A percentile compares a stretch with the other conserved stretches of the same genome.
Conservation (phyloP, 768 basidiomycete genomes). For the Amanita rimosa region DNA sequence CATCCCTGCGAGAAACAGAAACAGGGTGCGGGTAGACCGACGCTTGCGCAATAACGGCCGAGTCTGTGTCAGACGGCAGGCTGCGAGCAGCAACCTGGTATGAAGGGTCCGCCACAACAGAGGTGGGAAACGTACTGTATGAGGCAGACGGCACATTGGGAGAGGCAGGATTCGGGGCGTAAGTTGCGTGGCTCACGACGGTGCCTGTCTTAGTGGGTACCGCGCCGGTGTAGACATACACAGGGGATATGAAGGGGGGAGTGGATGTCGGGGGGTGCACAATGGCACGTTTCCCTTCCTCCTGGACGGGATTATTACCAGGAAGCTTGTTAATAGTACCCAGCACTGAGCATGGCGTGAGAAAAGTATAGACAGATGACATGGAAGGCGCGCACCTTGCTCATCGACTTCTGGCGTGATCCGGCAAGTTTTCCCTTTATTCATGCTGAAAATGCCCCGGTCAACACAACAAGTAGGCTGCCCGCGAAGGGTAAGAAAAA, state of each 20-base stretch:
- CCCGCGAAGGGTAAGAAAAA: neutral
- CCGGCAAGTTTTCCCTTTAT: conserved; percentile 27
- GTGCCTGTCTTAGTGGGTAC: conserved; percentile 25
- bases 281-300: conserved; percentile 21
- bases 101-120: neutral
- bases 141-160: neutral
- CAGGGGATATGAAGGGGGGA: conserved; percentile 29
- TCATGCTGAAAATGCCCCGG: conserved; percentile 32
- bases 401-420: conserved; percentile 39
- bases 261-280: conserved; percentile 21
- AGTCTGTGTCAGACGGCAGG: neutral
- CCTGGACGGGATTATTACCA: conserved; percentile 42
- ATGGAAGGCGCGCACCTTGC: conserved; percentile 20
- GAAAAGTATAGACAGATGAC: conserved; percentile 3
- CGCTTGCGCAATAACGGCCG: neutral
- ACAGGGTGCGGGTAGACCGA: neutral
- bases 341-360: conserved; percentile 20
- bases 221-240: conserved; percentile 35
- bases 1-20: neutral
- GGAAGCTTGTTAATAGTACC: conserved; percentile 36
- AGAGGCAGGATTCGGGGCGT: neutral
- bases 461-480: conserved; percentile 34
- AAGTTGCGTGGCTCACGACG: conserved; percentile 1
- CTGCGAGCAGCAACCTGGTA: neutral
- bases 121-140: neutral